phyloP scores from a whole-genome alignment of 1,139 yeast species.

The Suhomyces kunorum region DNA sequence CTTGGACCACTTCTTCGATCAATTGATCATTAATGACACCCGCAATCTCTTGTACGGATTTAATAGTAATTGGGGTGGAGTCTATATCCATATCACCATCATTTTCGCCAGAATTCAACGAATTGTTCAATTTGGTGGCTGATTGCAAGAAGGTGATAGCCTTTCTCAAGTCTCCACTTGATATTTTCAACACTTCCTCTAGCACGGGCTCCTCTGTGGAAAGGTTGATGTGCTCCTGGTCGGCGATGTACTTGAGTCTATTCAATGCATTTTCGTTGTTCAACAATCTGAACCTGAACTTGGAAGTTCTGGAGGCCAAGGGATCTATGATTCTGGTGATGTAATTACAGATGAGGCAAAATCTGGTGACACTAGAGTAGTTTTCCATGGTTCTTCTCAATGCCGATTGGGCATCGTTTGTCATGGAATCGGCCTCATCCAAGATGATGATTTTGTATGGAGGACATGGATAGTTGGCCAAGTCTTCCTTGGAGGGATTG shows the following conservation, averaged over 20 bases:
- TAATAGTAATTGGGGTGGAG: constrained; percentile 38
- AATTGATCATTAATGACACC: constrained; percentile 74
- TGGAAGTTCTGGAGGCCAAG: constrained; percentile 91
- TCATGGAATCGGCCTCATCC: constrained; percentile 98
- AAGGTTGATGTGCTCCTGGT: constrained; percentile 52
- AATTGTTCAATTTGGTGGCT: constrained; percentile 62
- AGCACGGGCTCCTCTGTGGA: constrained; percentile 47
- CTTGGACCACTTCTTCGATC: constrained; percentile 45
- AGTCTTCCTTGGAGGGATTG: constrained; percentile 69
- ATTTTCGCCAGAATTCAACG: constrained; percentile 22
- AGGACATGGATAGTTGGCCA: constrained; percentile 83
- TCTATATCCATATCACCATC: constrained; percentile 31
- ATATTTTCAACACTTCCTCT: constrained; percentile 60
- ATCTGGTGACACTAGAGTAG: constrained; percentile 86
- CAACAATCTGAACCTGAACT: constrained; percentile 82
- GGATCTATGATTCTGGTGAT: constrained; percentile 97
- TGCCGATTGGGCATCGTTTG: constrained; percentile 97
- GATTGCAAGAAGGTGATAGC: constrained; percentile 92
- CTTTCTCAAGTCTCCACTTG: constrained; percentile 89
- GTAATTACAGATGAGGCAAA: constrained; percentile 91
- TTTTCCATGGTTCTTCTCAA: constrained; percentile 95
- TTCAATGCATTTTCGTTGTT: constrained; percentile 69
- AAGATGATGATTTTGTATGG: constrained; percentile 84
- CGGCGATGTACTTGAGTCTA: constrained; percentile 64
- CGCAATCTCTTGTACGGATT: constrained; percentile 69